A percentile compares a stretch with the other conserved stretches of the same genome.
Evolutionary conservation across 2,329 filamentous ascomycete genomes (phyloP).

Genomic region (Albophoma yamanashiensis): DNA sequence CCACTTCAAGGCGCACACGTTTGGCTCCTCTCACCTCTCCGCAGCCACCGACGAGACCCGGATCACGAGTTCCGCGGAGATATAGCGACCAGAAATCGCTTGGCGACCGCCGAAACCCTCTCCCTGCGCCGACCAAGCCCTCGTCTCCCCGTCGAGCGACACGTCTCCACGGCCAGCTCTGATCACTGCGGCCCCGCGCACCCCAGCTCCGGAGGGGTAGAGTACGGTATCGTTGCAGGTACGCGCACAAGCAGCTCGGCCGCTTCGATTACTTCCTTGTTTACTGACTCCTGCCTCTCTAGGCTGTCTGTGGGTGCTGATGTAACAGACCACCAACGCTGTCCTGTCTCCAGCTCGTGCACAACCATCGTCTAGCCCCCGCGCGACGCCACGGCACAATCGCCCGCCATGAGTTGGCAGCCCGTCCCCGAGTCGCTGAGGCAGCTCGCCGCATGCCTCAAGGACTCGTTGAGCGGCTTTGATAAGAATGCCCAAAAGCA

Average conservation of each 20-base stretch:
- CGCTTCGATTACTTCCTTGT: not conserved
- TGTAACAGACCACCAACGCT: not conserved
- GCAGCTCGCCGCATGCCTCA: slow-evolving; percentile 82
- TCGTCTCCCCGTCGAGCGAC: not conserved
- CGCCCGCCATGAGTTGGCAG: slow-evolving; percentile 74
- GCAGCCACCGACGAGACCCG: not conserved
- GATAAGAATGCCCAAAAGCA: slow-evolving; percentile 75
- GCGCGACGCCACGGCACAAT: not conserved
- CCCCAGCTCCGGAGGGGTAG: not conserved
- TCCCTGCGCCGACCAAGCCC: not conserved
- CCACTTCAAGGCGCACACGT: slow-evolving; percentile 7
- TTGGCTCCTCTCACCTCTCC: slow-evolving; percentile 4
- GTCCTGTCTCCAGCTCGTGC: not conserved
- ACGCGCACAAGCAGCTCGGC: not conserved
- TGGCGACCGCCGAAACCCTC: not conserved
- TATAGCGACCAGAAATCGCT: not conserved
- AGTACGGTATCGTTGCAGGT: not conserved
- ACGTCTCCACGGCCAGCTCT: not conserved
- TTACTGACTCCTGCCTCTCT: not conserved
- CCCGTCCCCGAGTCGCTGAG: slow-evolving; percentile 76
- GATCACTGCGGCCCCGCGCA: not conserved
- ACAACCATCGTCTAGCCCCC: not conserved
- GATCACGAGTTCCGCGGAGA: not conserved
- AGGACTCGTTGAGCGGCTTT: slow-evolving; percentile 81
- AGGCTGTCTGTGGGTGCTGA: not conserved